Percentiles rank a stretch among this genome's conserved stretches.
Evolutionary conservation across 164 flowering plant genomes (phyloP).

Genomic region (Aristolochia fimbriata): DNA sequence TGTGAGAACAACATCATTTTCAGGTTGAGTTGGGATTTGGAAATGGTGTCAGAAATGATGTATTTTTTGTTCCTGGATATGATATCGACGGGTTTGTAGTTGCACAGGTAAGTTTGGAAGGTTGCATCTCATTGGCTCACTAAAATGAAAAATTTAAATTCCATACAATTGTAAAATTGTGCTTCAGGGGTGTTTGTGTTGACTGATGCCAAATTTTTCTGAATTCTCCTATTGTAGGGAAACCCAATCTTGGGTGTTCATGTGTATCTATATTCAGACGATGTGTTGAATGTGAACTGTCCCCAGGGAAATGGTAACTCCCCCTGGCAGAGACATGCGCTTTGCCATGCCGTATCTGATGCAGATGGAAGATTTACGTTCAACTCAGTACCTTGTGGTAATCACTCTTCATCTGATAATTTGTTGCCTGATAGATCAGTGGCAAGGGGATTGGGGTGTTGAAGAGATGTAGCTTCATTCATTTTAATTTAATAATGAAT

Average conservation of each 20-base stretch:
- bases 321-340: constrained; percentile 54
- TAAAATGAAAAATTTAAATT: too few relatives aligned
- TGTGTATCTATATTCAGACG: constrained; percentile 71
- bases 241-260: constrained; percentile 97
- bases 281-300: constrained; percentile 64
- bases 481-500: too few relatives aligned
- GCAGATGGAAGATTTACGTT: constrained; percentile 80
- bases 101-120: constrained; percentile 61
- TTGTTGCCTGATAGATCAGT: background rate
- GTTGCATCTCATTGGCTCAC: too few relatives aligned
- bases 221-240: constrained; percentile 44
- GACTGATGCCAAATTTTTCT: background rate
- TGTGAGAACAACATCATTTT: constrained; percentile 2
- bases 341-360: constrained; percentile 89
- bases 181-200: too few relatives aligned
- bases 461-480: background rate
- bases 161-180: too few relatives aligned
- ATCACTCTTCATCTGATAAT: constrained; percentile 9
- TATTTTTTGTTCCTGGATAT: constrained; percentile 84
- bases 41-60: constrained; percentile 60
- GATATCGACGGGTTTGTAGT: constrained; percentile 77
- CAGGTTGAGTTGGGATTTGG: constrained; percentile 92
- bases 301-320: constrained; percentile 68
- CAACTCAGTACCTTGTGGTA: constrained; percentile 86
- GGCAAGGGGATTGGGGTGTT: background rate